phyloP scores from a whole-genome alignment of 495 filamentous ascomycete species.

The Penicillium lagena region DNA sequence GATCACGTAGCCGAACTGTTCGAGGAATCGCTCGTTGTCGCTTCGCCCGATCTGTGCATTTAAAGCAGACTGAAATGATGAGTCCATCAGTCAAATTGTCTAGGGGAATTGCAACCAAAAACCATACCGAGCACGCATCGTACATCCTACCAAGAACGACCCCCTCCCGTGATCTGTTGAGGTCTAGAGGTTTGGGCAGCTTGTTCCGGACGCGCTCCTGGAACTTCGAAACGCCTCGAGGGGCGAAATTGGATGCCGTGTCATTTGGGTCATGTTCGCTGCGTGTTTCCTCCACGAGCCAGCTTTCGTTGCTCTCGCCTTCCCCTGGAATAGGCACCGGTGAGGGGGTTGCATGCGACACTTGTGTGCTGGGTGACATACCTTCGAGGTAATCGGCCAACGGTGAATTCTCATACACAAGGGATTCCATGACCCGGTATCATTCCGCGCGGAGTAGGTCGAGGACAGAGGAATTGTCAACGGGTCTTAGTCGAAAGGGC shows the following conservation, averaged over 20 bases:
- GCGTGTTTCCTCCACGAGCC: constrained; percentile 36
- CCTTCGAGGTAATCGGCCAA: constrained; percentile 92
- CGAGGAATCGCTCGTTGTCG: constrained; percentile 83
- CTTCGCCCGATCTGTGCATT: constrained; percentile 73
- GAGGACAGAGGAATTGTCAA: not conserved
- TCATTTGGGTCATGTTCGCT: constrained; percentile 26
- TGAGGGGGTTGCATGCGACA: constrained; percentile 3
- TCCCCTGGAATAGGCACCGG: constrained; percentile 31
- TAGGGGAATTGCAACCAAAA: not conserved
- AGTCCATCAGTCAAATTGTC: not conserved
- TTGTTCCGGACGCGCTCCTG: constrained; percentile 60
- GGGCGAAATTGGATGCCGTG: constrained; percentile 58
- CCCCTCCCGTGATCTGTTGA: constrained; percentile 46
- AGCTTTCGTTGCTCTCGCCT: constrained; percentile 37
- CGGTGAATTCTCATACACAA: constrained; percentile 85
- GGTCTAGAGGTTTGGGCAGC: constrained; percentile 53
- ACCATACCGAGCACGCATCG: constrained; percentile 52
- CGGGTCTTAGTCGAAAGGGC: too few species aligned
- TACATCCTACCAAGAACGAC: constrained; percentile 45
- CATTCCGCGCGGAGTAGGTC: constrained; percentile 26
- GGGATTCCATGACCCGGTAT: constrained; percentile 69
- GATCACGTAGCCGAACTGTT: constrained; percentile 93
- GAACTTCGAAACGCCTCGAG: constrained; percentile 62
- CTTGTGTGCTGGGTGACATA: constrained; percentile 28
- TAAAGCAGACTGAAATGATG: constrained; percentile 32